These are phyloP conservation scores for Aphanomyces cochlioides DNA, from an alignment of 352 stramenopile genomes.

Conservation along the genomic window DNA sequence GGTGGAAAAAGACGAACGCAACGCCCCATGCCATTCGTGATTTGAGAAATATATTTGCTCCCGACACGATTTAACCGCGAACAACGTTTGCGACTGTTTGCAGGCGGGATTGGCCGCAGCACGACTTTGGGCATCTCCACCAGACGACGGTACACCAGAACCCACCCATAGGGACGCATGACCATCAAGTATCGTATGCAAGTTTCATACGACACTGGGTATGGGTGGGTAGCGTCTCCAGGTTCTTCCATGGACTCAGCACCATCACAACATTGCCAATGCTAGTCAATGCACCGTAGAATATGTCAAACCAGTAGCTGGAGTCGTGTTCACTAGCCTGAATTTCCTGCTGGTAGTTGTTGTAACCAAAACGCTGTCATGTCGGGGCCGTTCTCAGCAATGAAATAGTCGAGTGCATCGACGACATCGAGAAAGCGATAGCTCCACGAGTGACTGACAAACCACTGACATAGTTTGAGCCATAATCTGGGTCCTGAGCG, in stretches of 20 bases:
- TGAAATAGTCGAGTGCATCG: background rate
- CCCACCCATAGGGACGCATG: no score
- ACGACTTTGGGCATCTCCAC: no score
- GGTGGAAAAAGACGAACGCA: no score
- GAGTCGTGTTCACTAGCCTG: background rate
- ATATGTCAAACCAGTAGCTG: background rate
- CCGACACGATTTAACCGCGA: no score
- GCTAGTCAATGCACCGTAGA: background rate
- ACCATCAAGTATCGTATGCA: no score
- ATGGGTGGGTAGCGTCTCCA: no score
- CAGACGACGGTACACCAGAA: no score
- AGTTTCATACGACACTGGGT: no score
- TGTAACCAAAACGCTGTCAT: background rate
- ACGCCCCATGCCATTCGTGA: no score
- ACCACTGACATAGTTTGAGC: background rate
- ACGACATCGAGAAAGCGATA: slow-evolving; percentile 15
- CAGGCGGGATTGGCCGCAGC: no score
- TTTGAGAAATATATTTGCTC: no score
- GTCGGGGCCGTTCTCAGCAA: background rate
- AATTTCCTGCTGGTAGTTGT: slow-evolving; percentile 4
- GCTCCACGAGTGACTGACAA: slow-evolving; percentile 6
- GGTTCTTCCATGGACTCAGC: background rate
- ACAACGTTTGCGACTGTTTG: no score
- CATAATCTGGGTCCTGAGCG: background rate
- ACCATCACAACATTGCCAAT: slow-evolving; percentile 14